These are phyloP conservation scores for Tilletia horrida DNA, from an alignment of 1,284 basidiomycete genomes.

Conservation along the genomic window DNA sequence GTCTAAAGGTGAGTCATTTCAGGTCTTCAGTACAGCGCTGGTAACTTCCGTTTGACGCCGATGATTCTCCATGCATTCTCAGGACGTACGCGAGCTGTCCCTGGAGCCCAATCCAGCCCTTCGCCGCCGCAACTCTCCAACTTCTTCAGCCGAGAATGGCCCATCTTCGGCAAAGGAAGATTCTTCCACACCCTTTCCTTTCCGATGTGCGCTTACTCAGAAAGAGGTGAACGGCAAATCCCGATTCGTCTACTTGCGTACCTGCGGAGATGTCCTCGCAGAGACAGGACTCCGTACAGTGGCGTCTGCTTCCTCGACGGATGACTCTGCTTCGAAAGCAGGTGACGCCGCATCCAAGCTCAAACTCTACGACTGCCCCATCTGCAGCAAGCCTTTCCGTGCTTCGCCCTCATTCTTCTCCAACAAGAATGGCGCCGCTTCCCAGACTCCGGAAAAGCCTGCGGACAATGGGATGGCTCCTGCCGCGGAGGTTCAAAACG, in stretches of 20 bases:
- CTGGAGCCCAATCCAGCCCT: conserved; percentile 31
- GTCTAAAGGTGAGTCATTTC: conserved; percentile 31
- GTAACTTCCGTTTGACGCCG: no score
- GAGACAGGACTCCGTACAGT: conserved; percentile 37
- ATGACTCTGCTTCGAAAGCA: neutral
- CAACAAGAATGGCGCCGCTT: neutral
- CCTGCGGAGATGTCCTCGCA: conserved; percentile 47
- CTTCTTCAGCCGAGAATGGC: neutral
- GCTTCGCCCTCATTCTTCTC: conserved; percentile 17
- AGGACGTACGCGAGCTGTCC: conserved; percentile 37
- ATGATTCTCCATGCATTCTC: no score
- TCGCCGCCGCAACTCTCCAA: neutral
- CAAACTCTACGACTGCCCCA: conserved; percentile 31
- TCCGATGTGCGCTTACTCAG: conserved; percentile 46
- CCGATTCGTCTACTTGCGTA: conserved; percentile 42
- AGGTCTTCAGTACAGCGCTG: no score
- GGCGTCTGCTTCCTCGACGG: neutral
- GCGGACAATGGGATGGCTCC: neutral
- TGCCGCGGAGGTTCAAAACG: neutral
- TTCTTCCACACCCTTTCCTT: conserved; percentile 27
- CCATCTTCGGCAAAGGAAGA: neutral
- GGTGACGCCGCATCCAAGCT: neutral
- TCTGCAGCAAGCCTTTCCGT: conserved; percentile 36
- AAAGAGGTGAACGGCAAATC: conserved; percentile 48
- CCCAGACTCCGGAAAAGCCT: conserved; percentile 27